Evolutionary conservation across 2,329 filamentous ascomycete species (phyloP), one percentile per base, ranked within the genome.

Genomic region (Tolypocladium tropicale): DNA sequence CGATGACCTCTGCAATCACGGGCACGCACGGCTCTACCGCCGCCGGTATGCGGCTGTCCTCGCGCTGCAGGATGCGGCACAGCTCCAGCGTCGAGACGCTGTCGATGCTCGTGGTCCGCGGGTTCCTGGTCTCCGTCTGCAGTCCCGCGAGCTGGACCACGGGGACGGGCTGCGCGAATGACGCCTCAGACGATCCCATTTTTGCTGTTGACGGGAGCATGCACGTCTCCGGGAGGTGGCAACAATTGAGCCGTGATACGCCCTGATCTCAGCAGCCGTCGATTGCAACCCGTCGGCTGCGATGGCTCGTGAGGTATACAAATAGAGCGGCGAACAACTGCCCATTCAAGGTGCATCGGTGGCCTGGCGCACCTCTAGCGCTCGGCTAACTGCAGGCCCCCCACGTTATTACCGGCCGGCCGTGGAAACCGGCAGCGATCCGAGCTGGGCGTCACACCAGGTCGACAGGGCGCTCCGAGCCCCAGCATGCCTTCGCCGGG

Each of bases 61-160:
- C 57, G 7, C 52, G 52, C 30, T 62, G 56, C n/a, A 62, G 51
- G 25, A 62, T 69, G 33, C 54, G 59, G 46, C 59, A 61, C 6
- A 61, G 50, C 21, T 62, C 57, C 25, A 51, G 36, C 12, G 59
- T 59, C 21, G 58, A 57, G 12, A 62, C 53, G 21, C 49, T 52
- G 53, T 61, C 61, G 16, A 62, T 58, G 10, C 21, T 50, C 4
- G 55, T 53, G 18, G 58, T 61, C 18, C 57, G 56, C 3, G 57
- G 56, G 32, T 61, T 62, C 21, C 59, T 56, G 11, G 57, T 54
- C 41, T 62, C 61, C 14, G 61, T 62, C 52, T 62, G 61, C 3
- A 62, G 57, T 28, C 51, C 33, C 5, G 51, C 55, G 9, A 62
- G 55, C 18, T 60, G 57, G 30, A 59, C 51, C 7, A 25, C 52